Conservation (phyloP, 371 early-diverging fungal genomes). For the Phascolomyces articulosus region DNA sequence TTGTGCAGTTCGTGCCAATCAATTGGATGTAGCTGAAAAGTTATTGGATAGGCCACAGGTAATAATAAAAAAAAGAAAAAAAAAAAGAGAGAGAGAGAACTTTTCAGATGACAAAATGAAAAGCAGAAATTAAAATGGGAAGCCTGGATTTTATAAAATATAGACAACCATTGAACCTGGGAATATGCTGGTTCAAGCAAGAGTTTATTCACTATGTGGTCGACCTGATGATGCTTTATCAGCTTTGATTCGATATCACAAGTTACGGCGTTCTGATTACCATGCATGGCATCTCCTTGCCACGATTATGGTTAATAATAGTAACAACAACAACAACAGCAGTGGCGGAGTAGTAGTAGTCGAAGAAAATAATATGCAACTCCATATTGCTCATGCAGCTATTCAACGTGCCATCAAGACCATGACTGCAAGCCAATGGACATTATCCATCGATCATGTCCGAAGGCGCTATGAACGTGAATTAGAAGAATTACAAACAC, state of each 20-base stretch:
- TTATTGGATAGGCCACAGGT: constrained; percentile 37
- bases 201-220: constrained; percentile 36
- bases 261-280: constrained; percentile 40
- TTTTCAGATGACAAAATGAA: too few relatives aligned
- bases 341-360: too few relatives aligned
- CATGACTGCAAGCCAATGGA: constrained; percentile 40
- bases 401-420: constrained; percentile 38
- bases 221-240: constrained; percentile 36
- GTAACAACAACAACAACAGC: too few relatives aligned
- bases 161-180: constrained; percentile 41
- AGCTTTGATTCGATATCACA: constrained; percentile 34
- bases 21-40: constrained; percentile 29
- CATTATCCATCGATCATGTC: constrained; percentile 28
- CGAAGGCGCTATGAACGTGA: constrained; percentile 33
- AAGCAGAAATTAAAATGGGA: not conserved
- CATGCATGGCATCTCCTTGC: constrained; percentile 37
- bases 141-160: not conserved
- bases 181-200: constrained; percentile 28
- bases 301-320: constrained; percentile 10
- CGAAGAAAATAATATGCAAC: constrained; percentile 28
- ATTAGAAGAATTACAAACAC: constrained; percentile 16
- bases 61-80: not conserved
- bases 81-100: not conserved
- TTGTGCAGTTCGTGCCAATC: constrained; percentile 33
- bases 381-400: constrained; percentile 40